Conservation (phyloP, 345 rosid genomes). For the Syzygium grande region DNA sequence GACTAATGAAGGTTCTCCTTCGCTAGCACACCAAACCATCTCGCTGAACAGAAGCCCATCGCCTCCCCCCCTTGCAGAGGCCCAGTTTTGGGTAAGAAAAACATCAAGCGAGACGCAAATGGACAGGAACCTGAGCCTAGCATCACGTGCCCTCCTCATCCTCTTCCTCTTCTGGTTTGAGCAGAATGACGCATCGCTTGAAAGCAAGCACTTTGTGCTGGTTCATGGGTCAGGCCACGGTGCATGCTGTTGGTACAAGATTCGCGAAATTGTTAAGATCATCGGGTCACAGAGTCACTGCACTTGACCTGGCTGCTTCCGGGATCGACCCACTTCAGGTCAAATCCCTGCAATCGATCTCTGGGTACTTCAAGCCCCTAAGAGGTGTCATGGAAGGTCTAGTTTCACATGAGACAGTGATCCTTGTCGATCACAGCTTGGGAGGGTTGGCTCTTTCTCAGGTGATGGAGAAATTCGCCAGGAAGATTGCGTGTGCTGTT, state of each 20-base stretch:
- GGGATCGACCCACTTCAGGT: constrained; percentile 14
- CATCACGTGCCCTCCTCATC: neutral
- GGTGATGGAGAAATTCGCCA: constrained; percentile 25
- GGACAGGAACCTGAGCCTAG: neutral
- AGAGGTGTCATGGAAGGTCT: constrained; percentile 13
- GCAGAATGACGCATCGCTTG: neutral
- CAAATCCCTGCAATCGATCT: constrained; percentile 7
- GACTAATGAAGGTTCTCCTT: neutral
- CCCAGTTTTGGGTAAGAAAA: neutral
- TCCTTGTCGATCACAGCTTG: constrained; percentile 29
- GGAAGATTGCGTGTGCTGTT: constrained; percentile 13
- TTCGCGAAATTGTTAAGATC: constrained; percentile 15
- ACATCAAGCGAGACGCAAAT: neutral
- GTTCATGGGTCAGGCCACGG: constrained; percentile 31
- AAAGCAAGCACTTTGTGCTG: constrained; percentile 15
- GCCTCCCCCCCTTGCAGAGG: neutral
- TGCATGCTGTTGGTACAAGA: constrained; percentile 32
- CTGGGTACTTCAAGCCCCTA: constrained; percentile 8
- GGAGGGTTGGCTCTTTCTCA: constrained; percentile 27
- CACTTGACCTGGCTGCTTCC: constrained; percentile 27
- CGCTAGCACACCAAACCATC: neutral
- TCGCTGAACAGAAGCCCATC: neutral
- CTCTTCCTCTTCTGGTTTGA: neutral
- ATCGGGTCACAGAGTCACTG: constrained; percentile 16
- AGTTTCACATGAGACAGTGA: constrained; percentile 7